phyloP scores from a whole-genome alignment of 2,329 filamentous ascomycete genomes.

The Didymella exigua region DNA sequence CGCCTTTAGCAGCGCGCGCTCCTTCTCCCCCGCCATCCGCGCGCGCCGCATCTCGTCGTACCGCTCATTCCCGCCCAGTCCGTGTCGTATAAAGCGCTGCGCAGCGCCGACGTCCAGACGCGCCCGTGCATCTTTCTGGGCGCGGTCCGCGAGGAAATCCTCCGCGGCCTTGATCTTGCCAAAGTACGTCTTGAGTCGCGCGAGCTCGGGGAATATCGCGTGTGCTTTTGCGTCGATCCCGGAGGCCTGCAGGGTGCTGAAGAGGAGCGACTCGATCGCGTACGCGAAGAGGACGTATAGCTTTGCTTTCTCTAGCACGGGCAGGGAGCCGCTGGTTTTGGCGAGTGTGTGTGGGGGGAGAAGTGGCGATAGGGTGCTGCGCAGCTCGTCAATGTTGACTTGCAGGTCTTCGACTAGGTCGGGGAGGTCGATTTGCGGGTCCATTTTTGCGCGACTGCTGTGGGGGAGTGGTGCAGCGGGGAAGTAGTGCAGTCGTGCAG shows the following conservation, averaged over 20 bases:
- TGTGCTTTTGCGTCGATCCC: constrained; percentile 82
- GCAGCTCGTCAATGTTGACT: constrained; percentile 77
- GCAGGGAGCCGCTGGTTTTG: constrained; percentile 75
- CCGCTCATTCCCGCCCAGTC: constrained; percentile 63
- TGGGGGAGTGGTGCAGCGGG: too few species aligned
- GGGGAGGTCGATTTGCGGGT: constrained; percentile 61
- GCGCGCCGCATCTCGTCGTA: constrained; percentile 51
- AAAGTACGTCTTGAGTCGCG: constrained; percentile 88
- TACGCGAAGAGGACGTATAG: constrained; percentile 88
- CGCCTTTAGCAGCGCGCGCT: constrained; percentile 31
- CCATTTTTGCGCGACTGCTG: constrained; percentile 57
- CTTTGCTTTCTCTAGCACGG: constrained; percentile 93
- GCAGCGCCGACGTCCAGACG: constrained; percentile 76
- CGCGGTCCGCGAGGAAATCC: constrained; percentile 19
- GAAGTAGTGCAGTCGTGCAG: too few species aligned
- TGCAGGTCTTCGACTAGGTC: constrained; percentile 76
- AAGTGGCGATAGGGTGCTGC: constrained; percentile 75
- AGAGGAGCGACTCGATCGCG: constrained; percentile 86
- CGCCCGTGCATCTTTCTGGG: constrained; percentile 62
- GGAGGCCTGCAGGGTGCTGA: constrained; percentile 79
- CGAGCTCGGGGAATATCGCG: constrained; percentile 82
- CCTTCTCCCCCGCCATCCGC: constrained; percentile 44
- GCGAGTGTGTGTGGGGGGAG: constrained; percentile 66
- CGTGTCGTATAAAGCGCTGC: constrained; percentile 79
- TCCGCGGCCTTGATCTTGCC: constrained; percentile 85